Conservation (phyloP, 148 eudicot species). For the Chenopodium formosanum region DNA sequence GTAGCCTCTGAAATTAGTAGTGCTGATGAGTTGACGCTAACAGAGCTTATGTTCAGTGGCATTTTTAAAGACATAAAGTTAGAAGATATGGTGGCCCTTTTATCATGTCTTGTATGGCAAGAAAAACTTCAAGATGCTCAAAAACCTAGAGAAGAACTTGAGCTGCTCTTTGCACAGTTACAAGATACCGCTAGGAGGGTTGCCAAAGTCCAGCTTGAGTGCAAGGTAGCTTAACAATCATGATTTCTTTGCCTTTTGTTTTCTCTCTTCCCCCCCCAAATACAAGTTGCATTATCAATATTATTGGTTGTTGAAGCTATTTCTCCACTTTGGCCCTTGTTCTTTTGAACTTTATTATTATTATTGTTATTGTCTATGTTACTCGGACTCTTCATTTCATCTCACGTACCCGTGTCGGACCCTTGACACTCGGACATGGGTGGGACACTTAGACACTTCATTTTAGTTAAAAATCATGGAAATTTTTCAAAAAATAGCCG, state of each 20-base stretch:
- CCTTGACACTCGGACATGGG: too few relatives aligned
- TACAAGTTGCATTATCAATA: not conserved
- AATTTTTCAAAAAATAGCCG: too few relatives aligned
- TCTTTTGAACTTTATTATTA: not conserved
- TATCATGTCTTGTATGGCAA: constrained; percentile 96
- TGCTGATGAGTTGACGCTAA: constrained; percentile 91
- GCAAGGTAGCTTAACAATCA: constrained; percentile 55
- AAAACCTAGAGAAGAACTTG: constrained; percentile 91
- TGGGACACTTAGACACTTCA: too few relatives aligned
- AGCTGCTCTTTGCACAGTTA: constrained; percentile 67
- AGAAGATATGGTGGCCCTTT: constrained; percentile 92
- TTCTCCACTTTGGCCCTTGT: not conserved
- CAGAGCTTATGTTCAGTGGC: constrained; percentile 87
- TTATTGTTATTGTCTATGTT: too few relatives aligned
- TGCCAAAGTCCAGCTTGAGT: constrained; percentile 86
- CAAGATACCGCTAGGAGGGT: constrained; percentile 89
- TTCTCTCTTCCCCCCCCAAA: not conserved
- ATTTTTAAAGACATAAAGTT: constrained; percentile 76
- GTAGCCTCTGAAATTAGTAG: constrained; percentile 98
- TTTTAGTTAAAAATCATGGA: too few relatives aligned
- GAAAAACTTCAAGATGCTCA: constrained; percentile 90
- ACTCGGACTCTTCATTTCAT: too few relatives aligned
- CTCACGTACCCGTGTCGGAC: too few relatives aligned
- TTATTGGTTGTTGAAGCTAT: too few relatives aligned
- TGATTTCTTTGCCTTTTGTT: not conserved